Percentiles rank a stretch among this genome's conserved stretches.
Evolutionary conservation across 108 stramenopile genomes (phyloP).

Genomic region (Pseudonitzschia delicatissima): DNA sequence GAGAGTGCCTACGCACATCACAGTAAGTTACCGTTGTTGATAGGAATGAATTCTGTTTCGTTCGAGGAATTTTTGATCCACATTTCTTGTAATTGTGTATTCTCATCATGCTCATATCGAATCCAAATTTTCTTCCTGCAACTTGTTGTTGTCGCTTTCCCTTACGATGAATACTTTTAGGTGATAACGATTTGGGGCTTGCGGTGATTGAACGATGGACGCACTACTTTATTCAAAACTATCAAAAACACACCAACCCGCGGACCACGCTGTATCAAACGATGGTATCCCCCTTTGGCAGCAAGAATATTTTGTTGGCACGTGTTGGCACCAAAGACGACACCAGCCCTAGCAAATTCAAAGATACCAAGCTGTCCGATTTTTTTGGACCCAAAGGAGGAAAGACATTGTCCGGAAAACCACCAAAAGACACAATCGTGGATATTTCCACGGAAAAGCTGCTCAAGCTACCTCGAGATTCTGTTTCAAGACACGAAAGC

Average conservation of each 20-base stretch:
- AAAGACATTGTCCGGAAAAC: not conserved
- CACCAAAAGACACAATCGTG: not conserved
- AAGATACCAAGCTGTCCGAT: slow-evolving; percentile 42
- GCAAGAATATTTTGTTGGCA: slow-evolving; percentile 26
- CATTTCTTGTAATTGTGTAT: not conserved
- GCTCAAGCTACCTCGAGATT: not conserved
- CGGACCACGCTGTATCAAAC: slow-evolving; percentile 25
- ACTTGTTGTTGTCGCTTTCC: not conserved
- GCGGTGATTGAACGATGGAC: slow-evolving; percentile 81
- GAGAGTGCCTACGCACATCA: slow-evolving; percentile 86
- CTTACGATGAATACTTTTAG: not conserved
- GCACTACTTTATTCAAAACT: slow-evolving; percentile 29
- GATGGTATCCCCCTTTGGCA: slow-evolving; percentile 42
- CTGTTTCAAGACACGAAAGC: not conserved
- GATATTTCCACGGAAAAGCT: not conserved
- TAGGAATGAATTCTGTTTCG: not conserved
- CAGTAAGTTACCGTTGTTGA: slow-evolving; percentile 5
- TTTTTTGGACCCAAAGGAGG: slow-evolving; percentile 48
- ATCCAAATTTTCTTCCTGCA: not conserved
- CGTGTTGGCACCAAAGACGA: slow-evolving; percentile 35
- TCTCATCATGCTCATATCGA: not conserved
- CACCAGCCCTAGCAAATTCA: slow-evolving; percentile 4
- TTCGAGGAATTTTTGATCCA: not conserved
- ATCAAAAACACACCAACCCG: slow-evolving; percentile 3
- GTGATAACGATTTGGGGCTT: slow-evolving; percentile 51